Conservation (phyloP, 2,329 filamentous ascomycete genomes). For the Huntiella omanensis region DNA sequence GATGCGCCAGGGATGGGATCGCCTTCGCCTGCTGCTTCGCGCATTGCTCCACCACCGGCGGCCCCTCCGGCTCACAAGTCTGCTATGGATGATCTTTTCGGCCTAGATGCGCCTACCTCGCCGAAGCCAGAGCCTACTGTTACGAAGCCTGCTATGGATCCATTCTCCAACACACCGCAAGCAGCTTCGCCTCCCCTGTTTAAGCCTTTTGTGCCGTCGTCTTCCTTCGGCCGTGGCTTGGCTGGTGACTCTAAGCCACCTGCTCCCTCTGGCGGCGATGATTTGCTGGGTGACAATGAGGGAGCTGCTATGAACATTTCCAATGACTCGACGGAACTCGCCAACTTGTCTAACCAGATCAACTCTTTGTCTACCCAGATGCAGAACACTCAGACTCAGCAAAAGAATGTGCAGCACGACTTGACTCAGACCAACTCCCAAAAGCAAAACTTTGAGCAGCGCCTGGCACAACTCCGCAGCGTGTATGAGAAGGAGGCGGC, state of each 20-base stretch:
- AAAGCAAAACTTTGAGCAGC: constrained; percentile 82
- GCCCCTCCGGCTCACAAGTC: constrained; percentile 44
- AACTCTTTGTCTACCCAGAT: constrained; percentile 81
- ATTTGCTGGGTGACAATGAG: constrained; percentile 79
- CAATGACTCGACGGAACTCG: constrained; percentile 76
- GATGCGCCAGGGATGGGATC: constrained; percentile 25
- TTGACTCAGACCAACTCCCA: constrained; percentile 65
- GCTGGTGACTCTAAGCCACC: constrained; percentile 55
- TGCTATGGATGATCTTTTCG: constrained; percentile 84
- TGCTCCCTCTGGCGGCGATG: constrained; percentile 38
- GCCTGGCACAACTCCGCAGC: constrained; percentile 65
- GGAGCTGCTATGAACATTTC: constrained; percentile 73
- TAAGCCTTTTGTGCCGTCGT: constrained; percentile 83
- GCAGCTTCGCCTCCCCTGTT: constrained; percentile 40
- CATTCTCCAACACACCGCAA: constrained; percentile 41
- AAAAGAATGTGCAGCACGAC: constrained; percentile 60
- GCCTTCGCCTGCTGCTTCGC: constrained; percentile 21
- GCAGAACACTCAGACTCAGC: constrained; percentile 77
- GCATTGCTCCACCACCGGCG: constrained; percentile 17
- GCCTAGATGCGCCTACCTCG: constrained; percentile 44
- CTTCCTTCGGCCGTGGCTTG: constrained; percentile 73
- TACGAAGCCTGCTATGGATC: constrained; percentile 62
- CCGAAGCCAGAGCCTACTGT: constrained; percentile 33
- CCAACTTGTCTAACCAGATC: constrained; percentile 91
- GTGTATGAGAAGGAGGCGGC: constrained; percentile 90